Evolutionary conservation across 805 yeast genomes (phyloP), one percentile per base, ranked within the genome.

Genomic region (Grigorovia transvaalensis): DNA sequence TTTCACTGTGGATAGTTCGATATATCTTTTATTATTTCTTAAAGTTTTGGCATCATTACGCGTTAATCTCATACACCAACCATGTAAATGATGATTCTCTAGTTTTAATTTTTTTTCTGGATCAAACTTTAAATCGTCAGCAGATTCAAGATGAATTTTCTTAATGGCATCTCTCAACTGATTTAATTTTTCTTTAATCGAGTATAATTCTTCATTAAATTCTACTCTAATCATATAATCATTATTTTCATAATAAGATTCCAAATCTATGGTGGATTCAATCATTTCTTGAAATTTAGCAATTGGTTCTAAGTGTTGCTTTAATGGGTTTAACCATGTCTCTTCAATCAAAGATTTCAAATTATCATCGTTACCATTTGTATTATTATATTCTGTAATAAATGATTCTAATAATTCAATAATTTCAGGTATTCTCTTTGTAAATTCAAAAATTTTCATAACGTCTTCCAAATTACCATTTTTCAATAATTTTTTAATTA

Each of bases 21-120:
- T 76, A 64, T 83, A 90, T 43, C 78, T 75, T 52, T 73, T 74
- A 29, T 62, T 64, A 45, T 66, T 63, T 59, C 98, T 79, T 53
- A 93, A 73, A 19, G 85, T 83, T 11, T 84, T 74, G 2, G 96
- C 90, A 62, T 93, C 98, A 51, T 80, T 83, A 66, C 99, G 79
- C 1, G 99, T 93, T 20, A 93, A 78, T 59, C 98, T 76, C 76
- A 91, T 80, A 66, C 96, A 88, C 95, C 96, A 90, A 19, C 97
- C 97, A 66, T 88, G 95, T 29, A 78, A 80, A 55, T 78, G 85
- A 63, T 91, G 96, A 51, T 85, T 80, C 65, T 93, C 99, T 48
- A 93, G 70, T 66, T 93, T 93, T 57, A 93, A 75, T 66, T 89
- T 89, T 71, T 89, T 88, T 53, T 88, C 96, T 2, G 84, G 74